phyloP scores from a whole-genome alignment of 495 filamentous ascomycete species.

The Hyaloscypha finlandica region DNA sequence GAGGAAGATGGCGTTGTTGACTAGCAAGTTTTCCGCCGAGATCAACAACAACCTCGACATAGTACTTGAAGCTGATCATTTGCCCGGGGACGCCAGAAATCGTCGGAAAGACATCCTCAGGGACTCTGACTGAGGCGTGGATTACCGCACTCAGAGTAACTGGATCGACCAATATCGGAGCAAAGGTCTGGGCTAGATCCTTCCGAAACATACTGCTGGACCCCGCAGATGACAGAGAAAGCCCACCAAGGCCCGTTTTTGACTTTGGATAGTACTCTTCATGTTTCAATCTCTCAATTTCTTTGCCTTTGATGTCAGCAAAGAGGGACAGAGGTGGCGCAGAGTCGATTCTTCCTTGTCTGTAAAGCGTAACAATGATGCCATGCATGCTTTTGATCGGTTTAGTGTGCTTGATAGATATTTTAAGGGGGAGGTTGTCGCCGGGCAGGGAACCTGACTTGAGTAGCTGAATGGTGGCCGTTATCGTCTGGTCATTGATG shows the following conservation, averaged over 20 bases:
- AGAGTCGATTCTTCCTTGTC: conserved; percentile 89
- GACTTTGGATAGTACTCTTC: conserved; percentile 82
- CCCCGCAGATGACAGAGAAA: conserved; percentile 78
- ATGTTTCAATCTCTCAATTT: conserved; percentile 59
- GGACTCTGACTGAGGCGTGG: conserved; percentile 79
- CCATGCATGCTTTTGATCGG: conserved; percentile 86
- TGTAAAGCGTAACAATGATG: conserved; percentile 89
- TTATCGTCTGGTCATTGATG: conserved; percentile 66
- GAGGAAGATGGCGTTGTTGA: conserved; percentile 62
- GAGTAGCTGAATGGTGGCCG: conserved; percentile 79
- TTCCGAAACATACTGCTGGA: conserved; percentile 90
- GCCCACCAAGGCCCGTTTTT: conserved; percentile 70
- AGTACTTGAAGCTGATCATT: conserved; percentile 93
- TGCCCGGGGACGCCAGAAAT: conserved; percentile 85
- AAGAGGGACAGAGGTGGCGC: conserved; percentile 66
- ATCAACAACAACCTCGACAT: conserved; percentile 89
- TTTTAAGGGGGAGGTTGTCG: conserved; percentile 76
- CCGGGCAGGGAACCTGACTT: conserved; percentile 86
- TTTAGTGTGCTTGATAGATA: conserved; percentile 83
- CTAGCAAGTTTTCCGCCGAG: conserved; percentile 82
- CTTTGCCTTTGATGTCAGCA: conserved; percentile 59
- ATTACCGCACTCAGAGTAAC: conserved; percentile 72
- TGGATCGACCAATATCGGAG: conserved; percentile 84
- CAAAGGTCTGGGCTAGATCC: conserved; percentile 84
- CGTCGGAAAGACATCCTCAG: conserved; percentile 89